Base-by-base conservation (phyloP, 2,329 filamentous ascomycete genomes). In the Pseudogymnoascus verrucosus region DNA sequence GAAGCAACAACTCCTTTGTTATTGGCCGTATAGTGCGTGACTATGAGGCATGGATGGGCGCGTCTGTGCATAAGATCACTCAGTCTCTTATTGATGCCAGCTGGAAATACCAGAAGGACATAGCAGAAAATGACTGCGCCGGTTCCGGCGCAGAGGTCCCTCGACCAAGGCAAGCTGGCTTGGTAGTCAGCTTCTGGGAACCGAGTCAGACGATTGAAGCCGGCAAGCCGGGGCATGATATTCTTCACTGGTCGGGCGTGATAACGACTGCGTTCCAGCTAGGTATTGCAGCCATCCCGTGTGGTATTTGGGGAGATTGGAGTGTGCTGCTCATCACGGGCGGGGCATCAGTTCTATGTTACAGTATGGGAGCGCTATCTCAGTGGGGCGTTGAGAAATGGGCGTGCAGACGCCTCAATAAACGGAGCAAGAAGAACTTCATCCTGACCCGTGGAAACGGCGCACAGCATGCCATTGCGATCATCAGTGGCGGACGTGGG, bases 311-410 rank as follows among this genome's bases (percentile, higher is more conserved):
- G 21, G 19, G 62, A 16, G 62, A 68, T 5, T 69, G 67, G 68
- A 34, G 67, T 6, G 74, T 79, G 4, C 67, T 81, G 4, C 63
- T 79, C 21, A 70, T 79, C 31, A 78, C 77, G 0, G 70, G 64
- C 0, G 65, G 54, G 4, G 79, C 78, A 1, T 80, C 69, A 8
- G 1, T 74, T 1, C 70, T 82, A 3, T 72, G 75, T 1, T 66
- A 76, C 6, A 62, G 68, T 1, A 73, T 72, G 0, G 76, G 76
- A 0, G 65, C 70, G 2, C 67, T 81, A 4, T 70, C 72, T 4
- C 78, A 80, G 66, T 80, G 78, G 78, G 69, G 66, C 19, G 67
- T 65, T 8, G 79, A 81, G 68, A 81, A 80, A 66, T 78, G 76
- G 73, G 71, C 75, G 0, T 78, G 74, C 66, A 72, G 75, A 14